Base-by-base conservation (phyloP, 805 yeast species). In the Wickerhamiella qilinensis region DNA sequence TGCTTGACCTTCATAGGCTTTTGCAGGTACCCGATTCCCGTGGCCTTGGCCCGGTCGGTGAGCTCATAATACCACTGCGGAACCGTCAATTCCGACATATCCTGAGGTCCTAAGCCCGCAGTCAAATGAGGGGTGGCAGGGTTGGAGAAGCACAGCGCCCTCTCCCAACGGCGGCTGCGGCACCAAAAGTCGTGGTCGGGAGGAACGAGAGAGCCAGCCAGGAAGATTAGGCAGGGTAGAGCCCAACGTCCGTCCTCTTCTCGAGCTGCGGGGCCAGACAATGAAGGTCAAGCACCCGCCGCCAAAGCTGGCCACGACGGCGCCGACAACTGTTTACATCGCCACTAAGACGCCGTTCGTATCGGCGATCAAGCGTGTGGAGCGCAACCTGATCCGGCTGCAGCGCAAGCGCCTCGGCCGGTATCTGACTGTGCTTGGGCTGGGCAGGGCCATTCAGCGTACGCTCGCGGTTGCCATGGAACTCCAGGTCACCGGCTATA, bases 391-490 rank as follows among this genome's bases (percentile, higher is more conserved):
- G 18, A 59, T 54, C 4, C 65, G 64, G 35, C 63, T 72, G 8
- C 22, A 19, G 25, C 8, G 16, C 8, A 19, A 32, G 8, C 8
- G 15, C 25, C 25, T 20, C 16, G 24, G 25, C n/a, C 24, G 25
- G 16, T 32, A 20, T 19, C 64, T 83, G 6, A 62, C 67, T 0
- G 67, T 85, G 2, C 57, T 71, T 39, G 95, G 93, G 0, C 75
- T 82, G 78, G 94, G 94, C 1, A 67, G 64, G 40, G 69, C 86
- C 8, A 71, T 79, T 8, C 74, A 68, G 36, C 77, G 70, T 48
- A 72, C 77, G 0, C 43, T 79, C n/a, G 62, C 75, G 12, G 44
- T 85, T 1, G 93, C 73, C 0, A 53, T 73, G 20, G 68, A 73
- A 49, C 78, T 75, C 51, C 69, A 70, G 47, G 60, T 58, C 14